These are phyloP conservation scores for Dunaliella salina DNA, from an alignment of 163 green algal genomes.

Conservation along the genomic window DNA sequence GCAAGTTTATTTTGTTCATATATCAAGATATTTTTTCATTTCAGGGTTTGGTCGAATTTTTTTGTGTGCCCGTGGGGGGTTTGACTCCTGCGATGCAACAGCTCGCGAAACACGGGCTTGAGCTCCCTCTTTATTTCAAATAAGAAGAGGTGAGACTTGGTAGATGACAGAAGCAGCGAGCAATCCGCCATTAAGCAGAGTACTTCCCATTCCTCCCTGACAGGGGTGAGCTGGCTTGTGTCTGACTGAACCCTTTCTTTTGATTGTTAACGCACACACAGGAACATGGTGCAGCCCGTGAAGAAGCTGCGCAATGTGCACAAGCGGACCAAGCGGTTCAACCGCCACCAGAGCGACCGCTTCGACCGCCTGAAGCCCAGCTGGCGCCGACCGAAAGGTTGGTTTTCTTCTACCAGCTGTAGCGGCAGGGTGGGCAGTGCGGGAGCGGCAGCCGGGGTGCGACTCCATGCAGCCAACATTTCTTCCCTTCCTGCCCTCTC, in stretches of 20 bases:
- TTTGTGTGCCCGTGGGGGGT: too few species aligned
- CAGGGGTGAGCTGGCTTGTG: neutral
- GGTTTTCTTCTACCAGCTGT: neutral
- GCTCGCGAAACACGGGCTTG: too few species aligned
- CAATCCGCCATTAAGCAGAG: too few species aligned
- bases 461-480: neutral
- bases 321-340: slow-evolving; percentile 87
- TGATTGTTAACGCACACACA: neutral
- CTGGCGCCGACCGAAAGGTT: slow-evolving; percentile 91
- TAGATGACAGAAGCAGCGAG: too few species aligned
- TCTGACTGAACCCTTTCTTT: neutral
- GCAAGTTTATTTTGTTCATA: too few species aligned
- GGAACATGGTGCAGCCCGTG: slow-evolving; percentile 74
- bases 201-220: too few species aligned
- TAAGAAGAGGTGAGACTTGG: too few species aligned
- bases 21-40: too few species aligned
- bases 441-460: neutral
- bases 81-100: too few species aligned
- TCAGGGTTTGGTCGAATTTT: too few species aligned
- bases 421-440: neutral
- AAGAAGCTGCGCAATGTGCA: slow-evolving; percentile 89
- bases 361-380: slow-evolving; percentile 75
- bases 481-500: neutral
- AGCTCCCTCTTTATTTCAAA: too few species aligned
- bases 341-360: slow-evolving; percentile 88